A percentile compares a stretch with the other conserved stretches of the same genome.
phyloP scores from a whole-genome alignment of 2,329 filamentous ascomycete genomes.

The Hortaea werneckii region DNA sequence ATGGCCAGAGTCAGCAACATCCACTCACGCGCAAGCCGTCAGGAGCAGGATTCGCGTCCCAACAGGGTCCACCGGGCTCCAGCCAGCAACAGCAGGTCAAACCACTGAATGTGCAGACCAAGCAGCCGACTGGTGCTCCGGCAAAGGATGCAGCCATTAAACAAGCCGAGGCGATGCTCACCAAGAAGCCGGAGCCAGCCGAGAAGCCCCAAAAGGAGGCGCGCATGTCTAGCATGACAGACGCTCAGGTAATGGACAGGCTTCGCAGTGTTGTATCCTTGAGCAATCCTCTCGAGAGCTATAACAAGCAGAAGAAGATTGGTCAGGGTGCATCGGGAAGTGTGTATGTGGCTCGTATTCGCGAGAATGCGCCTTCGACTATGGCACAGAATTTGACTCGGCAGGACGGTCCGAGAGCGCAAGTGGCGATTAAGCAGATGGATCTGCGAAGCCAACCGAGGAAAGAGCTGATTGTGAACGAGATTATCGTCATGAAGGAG shows the following conservation, averaged over 20 bases:
- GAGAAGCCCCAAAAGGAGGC: slow-evolving; percentile 73
- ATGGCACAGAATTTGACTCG: slow-evolving; percentile 70
- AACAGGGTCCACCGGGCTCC: neutral
- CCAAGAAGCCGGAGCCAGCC: slow-evolving; percentile 54
- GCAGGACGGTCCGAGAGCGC: slow-evolving; percentile 67
- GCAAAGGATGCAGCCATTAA: slow-evolving; percentile 59
- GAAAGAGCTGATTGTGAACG: slow-evolving; percentile 97
- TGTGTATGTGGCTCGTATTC: slow-evolving; percentile 94
- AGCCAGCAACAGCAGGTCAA: slow-evolving; percentile 27
- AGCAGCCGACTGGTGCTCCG: slow-evolving; percentile 39
- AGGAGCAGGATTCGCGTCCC: neutral
- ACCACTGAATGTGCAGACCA: slow-evolving; percentile 44
- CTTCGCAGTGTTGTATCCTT: slow-evolving; percentile 91
- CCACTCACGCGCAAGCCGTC: slow-evolving; percentile 22
- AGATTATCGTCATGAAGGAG: slow-evolving; percentile 99
- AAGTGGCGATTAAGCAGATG: slow-evolving; percentile 99
- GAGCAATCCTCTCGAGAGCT: slow-evolving; percentile 86
- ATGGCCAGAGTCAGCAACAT: slow-evolving; percentile 15
- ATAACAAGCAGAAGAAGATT: slow-evolving; percentile 99
- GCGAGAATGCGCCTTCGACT: slow-evolving; percentile 69
- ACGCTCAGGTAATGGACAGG: slow-evolving; percentile 93
- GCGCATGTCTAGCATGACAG: slow-evolving; percentile 97
- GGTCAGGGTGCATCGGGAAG: slow-evolving; percentile 96
- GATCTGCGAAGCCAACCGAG: slow-evolving; percentile 92
- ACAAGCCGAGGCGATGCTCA: slow-evolving; percentile 80